Evolutionary conservation across 805 yeast genomes (phyloP), one percentile per base, ranked within the genome.

Genomic region (Metschnikowia picachoensis): DNA sequence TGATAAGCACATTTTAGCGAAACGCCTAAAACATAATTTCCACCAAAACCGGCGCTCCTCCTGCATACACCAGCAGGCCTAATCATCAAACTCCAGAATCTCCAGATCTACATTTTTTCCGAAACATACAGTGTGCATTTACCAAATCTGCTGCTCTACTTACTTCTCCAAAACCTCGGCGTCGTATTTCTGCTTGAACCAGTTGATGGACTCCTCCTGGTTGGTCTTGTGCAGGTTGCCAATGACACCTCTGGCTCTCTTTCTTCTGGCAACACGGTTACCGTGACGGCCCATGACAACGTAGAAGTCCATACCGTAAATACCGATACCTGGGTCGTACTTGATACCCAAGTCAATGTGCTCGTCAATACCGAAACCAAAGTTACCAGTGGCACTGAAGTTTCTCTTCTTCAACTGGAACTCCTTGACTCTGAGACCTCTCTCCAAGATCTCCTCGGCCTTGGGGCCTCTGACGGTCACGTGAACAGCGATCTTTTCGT

Each of bases 231-330:
- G 99, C 69, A 80, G 67, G 85, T 86, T 83, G 79, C 99, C 99
- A 65, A 94, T 80, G 65, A 76, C 78, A 67, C 89, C 79, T 72
- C 83, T 80, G 72, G 87, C 79, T 82, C 96, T 88, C 95, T 94
- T 94, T 86, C 94, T 87, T 84, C 98, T 92, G 70, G 98, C 83
- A 66, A 94, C 87, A 82, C 99, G 88, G 82, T 83, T 85, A 80
- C 99, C 99, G 73, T 97, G 94, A 82, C 99, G 92, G 76, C 97
- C 97, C 81, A 94, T 80, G 72, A 92, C 97, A 72, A 94, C 90
- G 91, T 91, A 94, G 89, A 94, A 94, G 80, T 94, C 99, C 95
- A 87, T 94, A 85, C 99, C 99, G 94, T 92, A 94, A 75, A 94
- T 94, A 76, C 98, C 98, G 70, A 94, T 94, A 72, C 87, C 83